A percentile compares a stretch with the other conserved stretches of the same genome.
Conservation (phyloP, 257 asterid genomes). For the Ajuga chamaepitys region DNA sequence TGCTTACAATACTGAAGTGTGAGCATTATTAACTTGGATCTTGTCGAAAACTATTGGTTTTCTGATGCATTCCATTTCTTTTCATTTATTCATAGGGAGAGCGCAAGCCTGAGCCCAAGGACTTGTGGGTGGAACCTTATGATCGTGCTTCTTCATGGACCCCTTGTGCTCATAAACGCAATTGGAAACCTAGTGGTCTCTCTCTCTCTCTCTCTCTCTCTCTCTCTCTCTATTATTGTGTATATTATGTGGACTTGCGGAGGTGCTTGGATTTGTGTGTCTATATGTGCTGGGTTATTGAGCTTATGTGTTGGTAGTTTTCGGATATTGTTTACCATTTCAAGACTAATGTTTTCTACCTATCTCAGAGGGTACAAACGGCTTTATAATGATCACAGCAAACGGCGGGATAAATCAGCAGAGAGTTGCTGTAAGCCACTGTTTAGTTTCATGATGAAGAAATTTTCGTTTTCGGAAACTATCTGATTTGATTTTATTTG, state of each 20-base stretch:
- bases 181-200: conserved; percentile 70
- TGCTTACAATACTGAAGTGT: conserved; percentile 3
- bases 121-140: conserved; percentile 89
- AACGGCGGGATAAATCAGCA: conserved; percentile 99
- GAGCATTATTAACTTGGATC: conserved; percentile 2
- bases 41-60: not conserved
- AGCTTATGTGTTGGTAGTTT: conserved; percentile 4
- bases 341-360: conserved; percentile 10
- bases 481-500: not conserved
- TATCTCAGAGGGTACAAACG: conserved; percentile 64
- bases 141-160: conserved; percentile 76
- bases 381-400: conserved; percentile 86
- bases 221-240: not conserved
- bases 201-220: conserved; percentile 8
- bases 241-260: conserved; percentile 1
- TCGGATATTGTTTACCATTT: not conserved
- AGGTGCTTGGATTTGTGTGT: not conserved
- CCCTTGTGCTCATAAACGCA: conserved; percentile 71
- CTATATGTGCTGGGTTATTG: conserved; percentile 6
- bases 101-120: conserved; percentile 76
- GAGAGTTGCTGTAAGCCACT: conserved; percentile 89
- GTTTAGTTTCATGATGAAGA: conserved; percentile 12
- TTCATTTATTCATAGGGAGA: conserved; percentile 45
- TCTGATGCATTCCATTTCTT: not conserved
- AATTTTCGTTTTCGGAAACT: not conserved